phyloP scores from a whole-genome alignment of 163 green algal species.

The Scenedesmus sp. region DNA sequence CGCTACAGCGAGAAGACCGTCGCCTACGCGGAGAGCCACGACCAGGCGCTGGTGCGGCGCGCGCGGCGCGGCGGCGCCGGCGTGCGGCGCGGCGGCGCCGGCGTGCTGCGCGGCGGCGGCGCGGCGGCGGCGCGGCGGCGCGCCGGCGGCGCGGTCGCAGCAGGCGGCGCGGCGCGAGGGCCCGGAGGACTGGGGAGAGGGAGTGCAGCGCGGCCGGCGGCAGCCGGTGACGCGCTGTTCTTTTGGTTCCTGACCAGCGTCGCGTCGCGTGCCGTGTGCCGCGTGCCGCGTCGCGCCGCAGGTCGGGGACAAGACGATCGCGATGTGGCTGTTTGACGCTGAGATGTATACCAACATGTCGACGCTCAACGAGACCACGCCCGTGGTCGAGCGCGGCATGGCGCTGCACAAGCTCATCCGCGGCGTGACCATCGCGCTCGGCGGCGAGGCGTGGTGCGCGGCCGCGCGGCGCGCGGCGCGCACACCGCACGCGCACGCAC shows the following conservation, averaged over 20 bases:
- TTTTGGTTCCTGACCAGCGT: no score
- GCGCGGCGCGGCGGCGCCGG: no score
- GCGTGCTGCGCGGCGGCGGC: no score
- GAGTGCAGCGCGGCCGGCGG: slow-evolving; percentile 1
- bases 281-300: background rate
- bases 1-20: slow-evolving; percentile 89
- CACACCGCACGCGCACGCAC: no score
- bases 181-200: no score
- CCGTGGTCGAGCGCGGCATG: slow-evolving; percentile 81
- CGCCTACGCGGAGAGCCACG: slow-evolving; percentile 92
- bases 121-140: no score
- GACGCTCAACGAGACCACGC: slow-evolving; percentile 48
- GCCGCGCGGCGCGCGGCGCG: no score
- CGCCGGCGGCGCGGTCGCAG: no score
- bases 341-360: slow-evolving; percentile 94
- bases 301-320: slow-evolving; percentile 78
- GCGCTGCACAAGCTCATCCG: slow-evolving; percentile 96
- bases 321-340: slow-evolving; percentile 77
- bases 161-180: no score
- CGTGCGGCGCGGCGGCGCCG: no score
- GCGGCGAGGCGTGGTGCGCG: slow-evolving; percentile 75
- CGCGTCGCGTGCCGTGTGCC: background rate
- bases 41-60: slow-evolving; percentile 86
- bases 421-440: slow-evolving; percentile 71
- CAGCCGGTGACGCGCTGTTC: background rate